Evolutionary conservation across 805 yeast genomes (phyloP).

Genomic region (Schizosaccharomyces japonicus): DNA sequence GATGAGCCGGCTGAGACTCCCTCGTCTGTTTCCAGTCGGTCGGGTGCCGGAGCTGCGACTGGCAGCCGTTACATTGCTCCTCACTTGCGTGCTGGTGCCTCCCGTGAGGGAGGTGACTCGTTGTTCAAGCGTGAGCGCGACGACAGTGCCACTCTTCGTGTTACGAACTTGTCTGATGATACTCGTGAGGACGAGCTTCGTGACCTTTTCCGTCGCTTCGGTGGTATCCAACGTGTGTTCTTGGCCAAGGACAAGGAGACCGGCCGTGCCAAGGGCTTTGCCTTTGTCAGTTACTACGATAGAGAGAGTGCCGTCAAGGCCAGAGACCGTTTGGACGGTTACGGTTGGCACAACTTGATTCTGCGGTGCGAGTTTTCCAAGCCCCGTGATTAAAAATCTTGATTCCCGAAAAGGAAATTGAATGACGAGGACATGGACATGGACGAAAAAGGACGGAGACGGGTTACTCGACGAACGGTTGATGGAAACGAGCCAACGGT

Average conservation of each 20-base stretch:
- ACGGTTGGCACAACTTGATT: conserved; percentile 78
- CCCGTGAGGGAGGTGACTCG: conserved; percentile 15
- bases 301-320: conserved; percentile 54
- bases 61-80: conserved; percentile 40
- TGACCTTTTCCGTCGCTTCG: conserved; percentile 41
- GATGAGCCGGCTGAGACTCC: conserved; percentile 21
- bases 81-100: conserved; percentile 22
- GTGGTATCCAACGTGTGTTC: conserved; percentile 54
- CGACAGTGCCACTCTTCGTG: conserved; percentile 68
- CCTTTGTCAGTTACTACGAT: conserved; percentile 62
- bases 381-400: conserved; percentile 2
- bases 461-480: no score
- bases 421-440: background rate
- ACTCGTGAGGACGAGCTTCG: conserved; percentile 66
- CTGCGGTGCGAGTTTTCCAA: conserved; percentile 26
- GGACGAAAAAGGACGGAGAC: no score
- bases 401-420: background rate
- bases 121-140: conserved; percentile 33
- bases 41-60: conserved; percentile 13
- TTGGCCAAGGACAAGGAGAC: conserved; percentile 81
- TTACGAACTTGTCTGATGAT: conserved; percentile 69
- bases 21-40: conserved; percentile 10
- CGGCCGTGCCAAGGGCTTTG: conserved; percentile 84
- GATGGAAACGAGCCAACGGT: no score
- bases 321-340: conserved; percentile 54